Base-by-base conservation (phyloP, 2,329 filamentous ascomycete species). In the Verticillium isaacii region DNA sequence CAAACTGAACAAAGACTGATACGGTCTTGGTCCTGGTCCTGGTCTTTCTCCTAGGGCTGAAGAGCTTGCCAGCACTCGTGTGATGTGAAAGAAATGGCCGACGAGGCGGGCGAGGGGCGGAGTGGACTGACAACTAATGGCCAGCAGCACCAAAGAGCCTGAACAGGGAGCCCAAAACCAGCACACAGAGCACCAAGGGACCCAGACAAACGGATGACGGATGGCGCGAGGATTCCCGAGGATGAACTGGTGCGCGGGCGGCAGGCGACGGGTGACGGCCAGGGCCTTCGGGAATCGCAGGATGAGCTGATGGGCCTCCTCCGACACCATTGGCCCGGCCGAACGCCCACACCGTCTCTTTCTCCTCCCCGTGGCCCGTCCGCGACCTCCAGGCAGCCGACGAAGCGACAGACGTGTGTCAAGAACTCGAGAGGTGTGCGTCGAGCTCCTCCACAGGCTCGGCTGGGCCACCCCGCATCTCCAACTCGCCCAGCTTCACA, bases 401-500 rank as follows among this genome's bases (percentile, higher is more conserved):
- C 45, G 45, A 50, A 23, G 45, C n/a, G 45, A 50, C 45, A 50
- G 45, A 23, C 23, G 45, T 23, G 45, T 50, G n/a, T 11, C 6
- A 25, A 25, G n/a, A 14, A 5, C 19, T 23, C 19, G n/a, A n/a
- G 19, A 12, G 19, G 19, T 8, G 19, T 50, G 39, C 8, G 19
- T 50, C n/a, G 19, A 23, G 8, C 45, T 50, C 56, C 36, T 39
- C 56, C 19, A 32, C 56, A 58, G 36, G 34, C 56, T 37, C 32
- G 56, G 56, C 56, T 37, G 56, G 36, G 12, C 45, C 56, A 57
- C 56, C 56, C 56, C 56, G 56, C 56, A 58, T 57, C 56, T 37
- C 36, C 25, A 50, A 50, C n/a, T 14, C 8, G 19, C 9, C 23
- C 45, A 50, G 45, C n/a, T 50, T 50, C 39, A 45, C 15, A 45